Percentiles rank a stretch among this genome's conserved stretches.
phyloP scores from a whole-genome alignment of 2,329 filamentous ascomycete species.

The Paecilomyces fulvus region DNA sequence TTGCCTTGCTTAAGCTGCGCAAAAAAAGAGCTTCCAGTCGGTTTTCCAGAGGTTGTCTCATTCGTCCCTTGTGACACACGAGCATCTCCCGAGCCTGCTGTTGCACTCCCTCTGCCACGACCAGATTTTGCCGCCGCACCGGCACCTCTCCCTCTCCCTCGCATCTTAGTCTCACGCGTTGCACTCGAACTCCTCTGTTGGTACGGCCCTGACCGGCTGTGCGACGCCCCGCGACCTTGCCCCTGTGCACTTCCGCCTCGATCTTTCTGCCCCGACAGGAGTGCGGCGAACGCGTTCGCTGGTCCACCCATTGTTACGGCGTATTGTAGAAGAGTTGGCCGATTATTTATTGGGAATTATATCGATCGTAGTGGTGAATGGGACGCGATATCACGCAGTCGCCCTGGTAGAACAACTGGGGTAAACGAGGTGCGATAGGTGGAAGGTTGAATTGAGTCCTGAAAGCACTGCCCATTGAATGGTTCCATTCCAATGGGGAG shows the following conservation, averaged over 20 bases:
- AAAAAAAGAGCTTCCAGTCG: slow-evolving; percentile 4
- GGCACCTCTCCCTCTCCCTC: background rate
- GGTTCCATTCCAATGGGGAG: background rate
- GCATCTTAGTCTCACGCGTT: background rate
- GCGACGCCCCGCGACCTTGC: background rate
- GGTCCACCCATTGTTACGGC: background rate
- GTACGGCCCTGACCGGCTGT: background rate
- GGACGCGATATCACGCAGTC: background rate
- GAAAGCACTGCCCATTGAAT: slow-evolving; percentile 1
- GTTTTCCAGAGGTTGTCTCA: background rate
- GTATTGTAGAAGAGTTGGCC: background rate
- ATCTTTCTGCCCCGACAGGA: background rate
- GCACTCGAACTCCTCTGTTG: background rate
- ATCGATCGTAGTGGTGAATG: background rate
- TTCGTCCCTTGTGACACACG: background rate
- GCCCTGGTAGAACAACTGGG: background rate
- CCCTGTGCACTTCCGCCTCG: background rate
- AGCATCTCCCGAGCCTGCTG: background rate
- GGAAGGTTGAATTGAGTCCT: background rate
- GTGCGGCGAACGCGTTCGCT: background rate
- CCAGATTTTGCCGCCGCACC: background rate
- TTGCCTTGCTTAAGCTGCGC: slow-evolving; percentile 7
- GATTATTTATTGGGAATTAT: background rate
- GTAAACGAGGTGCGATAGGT: background rate
- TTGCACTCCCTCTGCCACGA: background rate